These are phyloP conservation scores for Biscogniauxia sp. DNA, from an alignment of 2,329 filamentous ascomycete species.

Conservation along the genomic window DNA sequence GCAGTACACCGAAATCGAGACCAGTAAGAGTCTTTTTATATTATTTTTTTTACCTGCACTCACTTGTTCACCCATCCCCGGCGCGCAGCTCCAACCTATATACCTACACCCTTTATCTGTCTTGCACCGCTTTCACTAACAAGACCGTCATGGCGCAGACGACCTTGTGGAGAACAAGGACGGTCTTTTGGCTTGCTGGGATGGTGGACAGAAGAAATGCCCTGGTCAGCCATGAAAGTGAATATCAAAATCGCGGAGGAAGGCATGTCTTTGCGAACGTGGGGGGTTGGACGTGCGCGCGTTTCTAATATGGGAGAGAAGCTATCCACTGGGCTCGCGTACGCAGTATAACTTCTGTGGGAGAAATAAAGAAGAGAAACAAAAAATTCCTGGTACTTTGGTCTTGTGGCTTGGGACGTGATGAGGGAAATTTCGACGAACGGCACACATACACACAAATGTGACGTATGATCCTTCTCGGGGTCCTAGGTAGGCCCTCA, in stretches of 20 bases:
- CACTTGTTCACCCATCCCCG: no score
- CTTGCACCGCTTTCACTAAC: background rate
- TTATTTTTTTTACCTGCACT: no score
- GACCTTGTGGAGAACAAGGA: constrained; percentile 6
- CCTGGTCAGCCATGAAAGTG: constrained; percentile 3
- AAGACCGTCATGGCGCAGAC: background rate
- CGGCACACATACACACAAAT: no score
- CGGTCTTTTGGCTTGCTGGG: constrained; percentile 9
- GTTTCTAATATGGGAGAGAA: background rate
- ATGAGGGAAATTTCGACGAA: background rate
- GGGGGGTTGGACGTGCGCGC: background rate
- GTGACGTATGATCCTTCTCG: background rate
- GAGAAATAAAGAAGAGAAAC: background rate
- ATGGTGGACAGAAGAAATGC: constrained; percentile 6
- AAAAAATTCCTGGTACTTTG: background rate
- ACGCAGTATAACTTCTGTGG: background rate
- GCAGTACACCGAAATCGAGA: constrained; percentile 9
- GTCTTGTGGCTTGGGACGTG: background rate
- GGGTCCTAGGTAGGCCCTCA: background rate
- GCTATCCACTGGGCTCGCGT: background rate
- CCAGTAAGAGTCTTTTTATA: constrained; percentile 4
- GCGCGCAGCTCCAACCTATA: no score
- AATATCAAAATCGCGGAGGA: background rate
- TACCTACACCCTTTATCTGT: no score
- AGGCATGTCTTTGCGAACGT: background rate